phyloP scores from a whole-genome alignment of 2,329 filamentous ascomycete genomes.

The Epichloe uncinata region DNA sequence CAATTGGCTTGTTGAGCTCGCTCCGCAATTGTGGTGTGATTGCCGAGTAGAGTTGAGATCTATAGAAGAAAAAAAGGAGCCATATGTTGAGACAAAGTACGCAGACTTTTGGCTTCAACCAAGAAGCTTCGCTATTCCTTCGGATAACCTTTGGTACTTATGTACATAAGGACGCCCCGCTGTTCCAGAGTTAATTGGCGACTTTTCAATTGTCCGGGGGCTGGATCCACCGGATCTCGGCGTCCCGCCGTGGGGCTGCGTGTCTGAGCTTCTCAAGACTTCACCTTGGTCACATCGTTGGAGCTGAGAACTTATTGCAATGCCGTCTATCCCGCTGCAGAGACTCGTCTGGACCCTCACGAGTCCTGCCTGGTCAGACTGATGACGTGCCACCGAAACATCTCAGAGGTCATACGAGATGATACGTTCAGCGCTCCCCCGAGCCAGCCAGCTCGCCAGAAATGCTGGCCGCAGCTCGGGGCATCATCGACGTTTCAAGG shows the following conservation, averaged over 20 bases:
- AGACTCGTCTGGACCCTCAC: background rate
- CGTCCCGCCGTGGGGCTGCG: background rate
- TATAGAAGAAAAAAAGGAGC: too few relatives aligned
- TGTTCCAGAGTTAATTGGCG: background rate
- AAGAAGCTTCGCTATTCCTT: background rate
- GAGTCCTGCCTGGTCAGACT: background rate
- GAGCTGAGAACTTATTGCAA: background rate
- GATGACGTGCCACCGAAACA: background rate
- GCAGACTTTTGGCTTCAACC: background rate
- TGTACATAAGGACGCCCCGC: background rate
- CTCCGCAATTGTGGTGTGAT: background rate
- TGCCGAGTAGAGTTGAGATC: background rate
- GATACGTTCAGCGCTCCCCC: constrained; percentile 8
- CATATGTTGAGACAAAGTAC: background rate
- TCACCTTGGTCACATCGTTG: background rate
- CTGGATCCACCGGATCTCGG: constrained; percentile 4
- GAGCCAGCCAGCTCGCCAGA: constrained; percentile 5
- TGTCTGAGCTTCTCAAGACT: background rate
- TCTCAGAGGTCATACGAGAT: constrained; percentile 1
- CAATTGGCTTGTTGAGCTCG: too few relatives aligned
- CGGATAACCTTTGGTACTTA: background rate
- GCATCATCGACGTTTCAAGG: constrained; percentile 9
- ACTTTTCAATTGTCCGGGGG: background rate
- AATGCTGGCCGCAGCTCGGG: background rate
- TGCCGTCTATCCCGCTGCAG: background rate